A percentile compares a stretch with the other conserved stretches of the same genome.
Evolutionary conservation across 352 stramenopile species (phyloP).

Genomic region (Phytophthora pseudosyringae): DNA sequence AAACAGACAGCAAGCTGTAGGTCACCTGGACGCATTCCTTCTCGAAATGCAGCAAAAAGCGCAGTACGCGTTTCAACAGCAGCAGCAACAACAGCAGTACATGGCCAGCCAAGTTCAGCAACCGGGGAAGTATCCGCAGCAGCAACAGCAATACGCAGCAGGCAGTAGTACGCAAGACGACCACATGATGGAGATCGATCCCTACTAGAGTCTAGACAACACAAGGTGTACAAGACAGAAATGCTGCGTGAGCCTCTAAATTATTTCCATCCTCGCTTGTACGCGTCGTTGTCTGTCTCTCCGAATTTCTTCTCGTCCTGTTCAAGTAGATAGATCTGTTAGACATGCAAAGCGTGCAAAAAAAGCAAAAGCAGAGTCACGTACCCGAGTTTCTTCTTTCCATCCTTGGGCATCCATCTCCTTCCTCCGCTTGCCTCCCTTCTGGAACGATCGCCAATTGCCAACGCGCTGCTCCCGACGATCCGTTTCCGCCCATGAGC

Average conservation of each 20-base stretch:
- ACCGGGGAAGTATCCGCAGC: conserved; percentile 22
- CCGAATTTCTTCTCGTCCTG: conserved; percentile 70
- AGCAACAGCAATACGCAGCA: conserved; percentile 32
- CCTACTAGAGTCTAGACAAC: conserved; percentile 31
- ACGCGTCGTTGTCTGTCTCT: conserved; percentile 68
- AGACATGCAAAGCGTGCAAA: conserved; percentile 1
- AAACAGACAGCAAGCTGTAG: conserved; percentile 62
- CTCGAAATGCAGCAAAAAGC: conserved; percentile 66
- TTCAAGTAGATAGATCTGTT: conserved; percentile 11
- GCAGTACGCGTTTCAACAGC: conserved; percentile 45
- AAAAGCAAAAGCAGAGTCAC: conserved; percentile 7
- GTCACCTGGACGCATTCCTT: conserved; percentile 64
- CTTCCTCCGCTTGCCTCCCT: conserved; percentile 72
- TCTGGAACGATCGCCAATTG: conserved; percentile 85
- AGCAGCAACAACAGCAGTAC: conserved; percentile 53
- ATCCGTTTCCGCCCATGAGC: conserved; percentile 78
- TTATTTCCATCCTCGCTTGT: conserved; percentile 89
- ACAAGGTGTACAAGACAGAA: conserved; percentile 23
- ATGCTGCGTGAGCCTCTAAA: conserved; percentile 30
- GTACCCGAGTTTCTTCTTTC: conserved; percentile 71
- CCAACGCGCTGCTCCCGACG: conserved; percentile 79
- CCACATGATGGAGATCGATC: conserved; percentile 70
- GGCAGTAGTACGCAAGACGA: conserved; percentile 39
- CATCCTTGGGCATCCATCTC: conserved; percentile 61
- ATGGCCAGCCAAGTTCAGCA: conserved; percentile 45